Conservation (phyloP, 768 basidiomycete genomes). For the Multifurca ochricompacta region DNA sequence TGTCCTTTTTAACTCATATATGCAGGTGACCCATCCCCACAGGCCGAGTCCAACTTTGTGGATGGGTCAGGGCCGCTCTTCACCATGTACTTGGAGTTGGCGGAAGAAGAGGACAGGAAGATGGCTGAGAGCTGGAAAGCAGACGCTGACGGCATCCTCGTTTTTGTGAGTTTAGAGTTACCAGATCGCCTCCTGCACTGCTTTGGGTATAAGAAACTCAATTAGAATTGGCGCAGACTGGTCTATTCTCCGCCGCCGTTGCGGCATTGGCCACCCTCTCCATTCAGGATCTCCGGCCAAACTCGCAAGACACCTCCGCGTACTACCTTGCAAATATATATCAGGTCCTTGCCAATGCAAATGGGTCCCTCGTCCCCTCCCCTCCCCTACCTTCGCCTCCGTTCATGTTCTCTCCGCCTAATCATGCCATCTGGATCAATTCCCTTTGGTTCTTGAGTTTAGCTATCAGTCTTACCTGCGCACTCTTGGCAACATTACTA, state of each 20-base stretch:
- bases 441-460: constrained; percentile 8
- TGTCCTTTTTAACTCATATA: too few species aligned
- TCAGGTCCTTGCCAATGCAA: neutral
- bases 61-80: constrained; percentile 7
- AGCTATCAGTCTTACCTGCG: neutral
- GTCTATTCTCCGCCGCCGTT: constrained; percentile 15
- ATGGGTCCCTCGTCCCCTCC: neutral
- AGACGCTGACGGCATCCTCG: constrained; percentile 15
- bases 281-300: constrained; percentile 4
- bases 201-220: too few species aligned
- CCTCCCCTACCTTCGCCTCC: too few species aligned
- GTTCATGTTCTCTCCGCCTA: neutral
- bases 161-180: constrained; percentile 21
- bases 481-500: neutral
- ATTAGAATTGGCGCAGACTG: neutral
- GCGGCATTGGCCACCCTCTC: constrained; percentile 9
- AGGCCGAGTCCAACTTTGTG: neutral
- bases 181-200: too few species aligned
- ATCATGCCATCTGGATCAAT: constrained; percentile 1
- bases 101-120: constrained; percentile 11
- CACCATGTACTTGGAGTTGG: constrained; percentile 5
- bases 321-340: neutral
- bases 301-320: neutral
- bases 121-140: constrained; percentile 13
- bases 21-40: neutral